Base-by-base conservation (phyloP, 768 basidiomycete genomes). In the Leccinum sublutescens region DNA sequence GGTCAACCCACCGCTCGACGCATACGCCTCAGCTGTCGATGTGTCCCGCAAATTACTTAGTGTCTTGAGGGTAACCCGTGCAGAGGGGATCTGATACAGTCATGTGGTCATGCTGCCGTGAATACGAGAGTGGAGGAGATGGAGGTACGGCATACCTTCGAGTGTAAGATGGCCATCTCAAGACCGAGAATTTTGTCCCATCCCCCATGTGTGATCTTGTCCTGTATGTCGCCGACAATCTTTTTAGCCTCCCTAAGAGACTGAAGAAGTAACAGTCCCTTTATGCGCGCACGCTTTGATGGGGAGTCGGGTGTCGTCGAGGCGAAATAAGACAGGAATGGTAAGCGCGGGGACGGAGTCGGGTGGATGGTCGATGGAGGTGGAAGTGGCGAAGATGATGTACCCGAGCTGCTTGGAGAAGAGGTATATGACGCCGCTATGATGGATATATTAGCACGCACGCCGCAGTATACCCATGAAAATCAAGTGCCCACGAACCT, bases 11-110 rank as follows among this genome's bases (percentile, higher is more conserved):
- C 86, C 87, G 33, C 89, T 83, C 1, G 88, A 82, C 66, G 95
- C 96, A 72, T 95, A 97, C 5, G 86, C 82, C 68, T 96, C 93
- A 0, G 94, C 92, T 2, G 92, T 89, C 0, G 82, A 76, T 0
- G 83, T 78, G 69, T 98, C 95, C 53, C 81, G 81, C 10, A 97
- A 74, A 38, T 83, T 81, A 59, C 85, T 79, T 7, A 98, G 83
- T 1, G 82, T 77, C 7, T 81, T 72, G 2, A 98, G 80, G 0
- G 89, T 91, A 19, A 78, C 74, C 11, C 48, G 56, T 29, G 56
- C 33, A n/a, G 55, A 59, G 17, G 57, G 68, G 5, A 36, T 45
- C 64, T 60, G 15, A 31, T 23, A 11, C 51, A 21, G 29, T 43
- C 52, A 38, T 29, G 49, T 36, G 19, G 19, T 19, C 25, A 38